Percentiles rank a stretch among this genome's conserved stretches.
Evolutionary conservation across 2,329 filamentous ascomycete genomes (phyloP).

Genomic region (Delphinella strobiligena): DNA sequence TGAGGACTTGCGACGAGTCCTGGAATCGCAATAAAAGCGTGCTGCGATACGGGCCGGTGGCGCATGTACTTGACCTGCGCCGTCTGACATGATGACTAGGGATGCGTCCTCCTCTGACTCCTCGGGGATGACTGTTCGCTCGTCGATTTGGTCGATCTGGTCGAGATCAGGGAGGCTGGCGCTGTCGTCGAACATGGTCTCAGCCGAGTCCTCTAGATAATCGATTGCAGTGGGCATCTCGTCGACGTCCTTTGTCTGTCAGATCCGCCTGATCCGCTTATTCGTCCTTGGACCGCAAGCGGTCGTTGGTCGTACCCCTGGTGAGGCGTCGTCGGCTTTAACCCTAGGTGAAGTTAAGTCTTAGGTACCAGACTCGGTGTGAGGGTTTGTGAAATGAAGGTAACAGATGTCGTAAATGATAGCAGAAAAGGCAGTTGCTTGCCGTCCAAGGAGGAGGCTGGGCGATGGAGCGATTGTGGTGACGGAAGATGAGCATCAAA

Average conservation of each 20-base stretch:
- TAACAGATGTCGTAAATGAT: neutral
- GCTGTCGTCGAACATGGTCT: slow-evolving; percentile 6
- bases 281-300: neutral
- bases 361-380: neutral
- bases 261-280: neutral
- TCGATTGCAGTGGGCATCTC: slow-evolving; percentile 3
- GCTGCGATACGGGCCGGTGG: slow-evolving; percentile 68
- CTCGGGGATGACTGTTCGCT: slow-evolving; percentile 1
- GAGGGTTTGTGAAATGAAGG: neutral
- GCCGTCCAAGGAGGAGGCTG: neutral
- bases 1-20: slow-evolving; percentile 57
- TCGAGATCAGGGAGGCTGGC: slow-evolving; percentile 5
- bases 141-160: neutral
- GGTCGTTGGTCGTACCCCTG: neutral
- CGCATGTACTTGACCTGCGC: slow-evolving; percentile 36
- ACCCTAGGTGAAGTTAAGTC: too few relatives aligned
- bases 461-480: neutral
- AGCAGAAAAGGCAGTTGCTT: neutral
- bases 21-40: slow-evolving; percentile 57
- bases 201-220: slow-evolving; percentile 1
- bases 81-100: slow-evolving; percentile 24
- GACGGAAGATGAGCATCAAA: neutral
- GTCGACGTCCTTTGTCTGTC: neutral
- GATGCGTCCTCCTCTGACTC: slow-evolving; percentile 4
- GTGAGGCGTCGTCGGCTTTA: too few relatives aligned